Evolutionary conservation across 768 basidiomycete genomes (phyloP).

Genomic region (Psilocybe tampanensis): DNA sequence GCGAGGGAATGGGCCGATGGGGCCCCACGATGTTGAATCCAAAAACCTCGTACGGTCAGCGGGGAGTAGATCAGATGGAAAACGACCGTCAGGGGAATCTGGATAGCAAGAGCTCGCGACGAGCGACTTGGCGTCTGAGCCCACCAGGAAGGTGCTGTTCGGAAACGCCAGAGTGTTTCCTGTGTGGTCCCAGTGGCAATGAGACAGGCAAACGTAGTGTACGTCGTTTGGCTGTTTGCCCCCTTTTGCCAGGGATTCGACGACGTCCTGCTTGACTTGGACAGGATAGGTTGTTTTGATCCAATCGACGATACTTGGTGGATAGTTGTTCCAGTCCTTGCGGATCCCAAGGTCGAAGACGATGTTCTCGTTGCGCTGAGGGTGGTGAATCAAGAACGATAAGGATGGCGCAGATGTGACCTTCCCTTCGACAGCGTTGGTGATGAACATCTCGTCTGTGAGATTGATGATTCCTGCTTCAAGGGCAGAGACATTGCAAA

Average conservation of each 20-base stretch:
- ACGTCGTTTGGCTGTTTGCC: slow-evolving; percentile 45
- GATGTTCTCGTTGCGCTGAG: slow-evolving; percentile 36
- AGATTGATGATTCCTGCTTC: slow-evolving; percentile 50
- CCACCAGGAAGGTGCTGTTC: slow-evolving; percentile 49
- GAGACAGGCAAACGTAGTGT: slow-evolving; percentile 48
- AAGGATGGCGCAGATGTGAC: slow-evolving; percentile 43
- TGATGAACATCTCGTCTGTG: slow-evolving; percentile 38
- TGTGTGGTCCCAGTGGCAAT: slow-evolving; percentile 58
- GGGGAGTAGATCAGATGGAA: slow-evolving; percentile 38
- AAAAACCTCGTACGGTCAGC: slow-evolving; percentile 40
- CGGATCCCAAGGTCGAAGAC: slow-evolving; percentile 62
- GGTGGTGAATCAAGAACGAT: slow-evolving; percentile 55
- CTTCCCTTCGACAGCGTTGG: slow-evolving; percentile 31
- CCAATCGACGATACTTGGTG: slow-evolving; percentile 33
- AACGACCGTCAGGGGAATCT: slow-evolving; percentile 32
- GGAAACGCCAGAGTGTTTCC: slow-evolving; percentile 50
- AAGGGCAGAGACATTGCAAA: slow-evolving; percentile 56
- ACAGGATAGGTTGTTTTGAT: slow-evolving; percentile 26
- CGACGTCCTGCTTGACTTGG: slow-evolving; percentile 39
- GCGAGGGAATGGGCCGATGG: slow-evolving; percentile 53
- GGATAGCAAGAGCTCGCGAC: slow-evolving; percentile 44
- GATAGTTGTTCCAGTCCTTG: slow-evolving; percentile 44
- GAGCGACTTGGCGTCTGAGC: slow-evolving; percentile 36
- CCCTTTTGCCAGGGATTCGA: slow-evolving; percentile 53
- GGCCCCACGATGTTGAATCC: slow-evolving; percentile 31